A percentile compares a stretch with the other conserved stretches of the same genome.
Evolutionary conservation across 768 basidiomycete genomes (phyloP).

Genomic region (Amanita brunnescens): DNA sequence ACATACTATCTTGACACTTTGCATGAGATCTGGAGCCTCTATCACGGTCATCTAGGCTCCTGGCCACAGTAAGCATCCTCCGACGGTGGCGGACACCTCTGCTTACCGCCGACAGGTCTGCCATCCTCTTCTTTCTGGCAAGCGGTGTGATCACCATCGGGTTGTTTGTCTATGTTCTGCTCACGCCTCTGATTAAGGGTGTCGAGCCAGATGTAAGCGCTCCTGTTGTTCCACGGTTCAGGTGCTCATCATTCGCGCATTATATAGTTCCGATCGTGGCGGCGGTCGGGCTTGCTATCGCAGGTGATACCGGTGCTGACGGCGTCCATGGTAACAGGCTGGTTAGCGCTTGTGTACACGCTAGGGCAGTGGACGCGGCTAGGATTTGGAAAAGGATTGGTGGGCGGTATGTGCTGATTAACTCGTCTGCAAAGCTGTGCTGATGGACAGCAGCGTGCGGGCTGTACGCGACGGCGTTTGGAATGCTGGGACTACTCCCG

Average conservation of each 20-base stretch:
- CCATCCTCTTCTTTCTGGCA: slow-evolving; percentile 43
- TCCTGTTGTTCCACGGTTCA: neutral
- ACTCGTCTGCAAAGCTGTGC: neutral
- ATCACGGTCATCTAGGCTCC: slow-evolving; percentile 25
- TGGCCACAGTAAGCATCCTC: slow-evolving; percentile 45
- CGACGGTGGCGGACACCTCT: neutral
- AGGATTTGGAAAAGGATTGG: slow-evolving; percentile 53
- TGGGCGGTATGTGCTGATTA: slow-evolving; percentile 43
- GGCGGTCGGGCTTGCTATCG: slow-evolving; percentile 59
- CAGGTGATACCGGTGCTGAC: slow-evolving; percentile 65
- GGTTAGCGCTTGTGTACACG: slow-evolving; percentile 51
- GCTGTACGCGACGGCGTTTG: slow-evolving; percentile 61
- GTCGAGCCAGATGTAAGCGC: slow-evolving; percentile 59
- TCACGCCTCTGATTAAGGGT: slow-evolving; percentile 59
- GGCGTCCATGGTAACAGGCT: slow-evolving; percentile 59
- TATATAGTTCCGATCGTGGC: slow-evolving; percentile 62
- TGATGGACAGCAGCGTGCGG: slow-evolving; percentile 44
- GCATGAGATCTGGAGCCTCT: slow-evolving; percentile 38
- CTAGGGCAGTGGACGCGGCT: slow-evolving; percentile 60
- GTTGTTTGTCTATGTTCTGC: slow-evolving; percentile 66
- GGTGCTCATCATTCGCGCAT: neutral
- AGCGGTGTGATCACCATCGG: slow-evolving; percentile 52
- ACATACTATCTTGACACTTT: slow-evolving; percentile 58
- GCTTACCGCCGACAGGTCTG: slow-evolving; percentile 28
- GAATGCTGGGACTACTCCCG: slow-evolving; percentile 66